Conservation (phyloP, 202 grass and related monocot genomes). For the Zoysia matrella region DNA sequence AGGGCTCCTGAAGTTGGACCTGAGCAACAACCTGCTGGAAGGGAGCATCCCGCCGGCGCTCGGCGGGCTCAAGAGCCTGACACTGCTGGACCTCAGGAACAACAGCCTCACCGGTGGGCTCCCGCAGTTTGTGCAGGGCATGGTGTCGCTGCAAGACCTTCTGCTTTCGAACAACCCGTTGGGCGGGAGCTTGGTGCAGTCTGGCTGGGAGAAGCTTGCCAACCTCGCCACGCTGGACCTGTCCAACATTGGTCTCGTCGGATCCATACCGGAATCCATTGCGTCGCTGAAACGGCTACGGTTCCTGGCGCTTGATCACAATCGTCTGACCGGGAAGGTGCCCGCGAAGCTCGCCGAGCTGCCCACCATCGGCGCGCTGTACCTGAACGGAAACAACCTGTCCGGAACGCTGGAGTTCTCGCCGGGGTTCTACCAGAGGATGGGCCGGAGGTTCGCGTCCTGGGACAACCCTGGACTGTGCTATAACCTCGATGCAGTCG, state of each 20-base stretch:
- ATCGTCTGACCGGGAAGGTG: too few relatives aligned
- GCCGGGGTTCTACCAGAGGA: constrained; percentile 66
- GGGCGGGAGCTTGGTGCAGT: background rate
- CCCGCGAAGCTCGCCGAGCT: too few relatives aligned
- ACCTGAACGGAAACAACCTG: constrained; percentile 71
- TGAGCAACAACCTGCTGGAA: constrained; percentile 8
- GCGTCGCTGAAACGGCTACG: constrained; percentile 47
- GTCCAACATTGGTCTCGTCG: constrained; percentile 41
- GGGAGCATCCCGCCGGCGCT: constrained; percentile 68
- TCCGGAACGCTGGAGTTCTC: constrained; percentile 71
- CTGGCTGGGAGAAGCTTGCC: constrained; percentile 52
- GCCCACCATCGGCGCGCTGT: too few relatives aligned
- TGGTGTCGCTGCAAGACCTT: constrained; percentile 74
- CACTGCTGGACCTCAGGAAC: constrained; percentile 83
- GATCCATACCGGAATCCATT: constrained; percentile 65
- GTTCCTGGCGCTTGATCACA: constrained; percentile 28
- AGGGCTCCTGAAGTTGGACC: too few relatives aligned
- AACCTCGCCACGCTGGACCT: constrained; percentile 74
- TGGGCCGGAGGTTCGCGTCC: constrained; percentile 42
- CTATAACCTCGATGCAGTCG: constrained; percentile 40
- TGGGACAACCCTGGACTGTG: constrained; percentile 64
- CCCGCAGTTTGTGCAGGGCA: constrained; percentile 37
- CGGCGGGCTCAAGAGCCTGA: constrained; percentile 50
- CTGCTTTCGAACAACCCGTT: constrained; percentile 75
- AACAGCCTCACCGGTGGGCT: constrained; percentile 68